Evolutionary conservation across 805 yeast genomes (phyloP).

Genomic region (Komagataella mondaviorum): DNA sequence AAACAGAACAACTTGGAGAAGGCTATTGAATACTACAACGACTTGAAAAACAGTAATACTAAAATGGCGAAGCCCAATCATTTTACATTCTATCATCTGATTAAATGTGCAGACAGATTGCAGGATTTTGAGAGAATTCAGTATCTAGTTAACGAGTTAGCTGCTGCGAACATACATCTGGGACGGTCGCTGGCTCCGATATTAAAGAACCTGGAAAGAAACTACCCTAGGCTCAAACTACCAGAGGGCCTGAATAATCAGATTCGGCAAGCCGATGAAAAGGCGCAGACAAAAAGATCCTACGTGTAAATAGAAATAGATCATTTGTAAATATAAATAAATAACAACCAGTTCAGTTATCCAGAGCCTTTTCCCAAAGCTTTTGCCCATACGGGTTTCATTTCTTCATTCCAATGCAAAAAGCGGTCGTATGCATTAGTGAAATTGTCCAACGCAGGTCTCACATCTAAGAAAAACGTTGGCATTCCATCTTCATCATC

Average conservation of each 20-base stretch:
- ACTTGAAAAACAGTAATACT: slow-evolving; percentile 14
- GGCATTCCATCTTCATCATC: slow-evolving; percentile 81
- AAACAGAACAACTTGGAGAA: slow-evolving; percentile 20
- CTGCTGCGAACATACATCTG: slow-evolving; percentile 9
- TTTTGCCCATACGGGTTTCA: slow-evolving; percentile 49
- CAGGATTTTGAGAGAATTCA: slow-evolving; percentile 20
- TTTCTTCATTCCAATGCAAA: slow-evolving; percentile 34
- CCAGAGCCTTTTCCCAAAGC: slow-evolving; percentile 45
- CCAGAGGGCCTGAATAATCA: background rate
- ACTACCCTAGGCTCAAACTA: background rate
- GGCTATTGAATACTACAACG: slow-evolving; percentile 26
- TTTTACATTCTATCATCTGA: slow-evolving; percentile 34
- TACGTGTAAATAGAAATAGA: slow-evolving; percentile 1
- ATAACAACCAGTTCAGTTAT: slow-evolving; percentile 3
- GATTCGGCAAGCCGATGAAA: background rate
- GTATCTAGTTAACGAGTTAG: slow-evolving; percentile 24
- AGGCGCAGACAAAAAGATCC: background rate
- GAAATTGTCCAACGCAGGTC: slow-evolving; percentile 80
- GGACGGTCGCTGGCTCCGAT: slow-evolving; percentile 27
- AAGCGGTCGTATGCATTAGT: slow-evolving; percentile 57
- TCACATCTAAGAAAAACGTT: slow-evolving; percentile 80
- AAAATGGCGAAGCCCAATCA: slow-evolving; percentile 25
- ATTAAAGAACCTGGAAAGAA: slow-evolving; percentile 10
- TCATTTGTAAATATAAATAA: slow-evolving; percentile 3
- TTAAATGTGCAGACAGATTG: slow-evolving; percentile 22